Conservation (phyloP, 805 yeast species). For the Suhomyces xylopsoci region DNA sequence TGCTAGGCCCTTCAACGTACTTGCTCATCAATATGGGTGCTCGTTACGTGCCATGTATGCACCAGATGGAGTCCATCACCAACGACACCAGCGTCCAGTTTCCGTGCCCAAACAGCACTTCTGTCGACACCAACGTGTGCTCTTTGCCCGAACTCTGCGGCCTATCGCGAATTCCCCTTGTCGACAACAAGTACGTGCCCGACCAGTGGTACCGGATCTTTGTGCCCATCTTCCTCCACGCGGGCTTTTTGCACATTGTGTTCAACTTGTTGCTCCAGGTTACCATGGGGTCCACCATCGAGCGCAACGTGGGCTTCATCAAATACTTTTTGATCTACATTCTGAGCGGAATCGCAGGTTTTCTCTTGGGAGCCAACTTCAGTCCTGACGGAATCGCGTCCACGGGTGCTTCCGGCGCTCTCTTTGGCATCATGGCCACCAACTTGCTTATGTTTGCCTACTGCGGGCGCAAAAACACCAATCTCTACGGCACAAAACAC, state of each 20-base stretch:
- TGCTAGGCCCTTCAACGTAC: slow-evolving; percentile 73
- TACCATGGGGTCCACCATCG: slow-evolving; percentile 58
- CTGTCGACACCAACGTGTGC: slow-evolving; percentile 53
- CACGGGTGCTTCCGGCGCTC: slow-evolving; percentile 69
- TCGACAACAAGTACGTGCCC: slow-evolving; percentile 39
- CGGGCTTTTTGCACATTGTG: slow-evolving; percentile 66
- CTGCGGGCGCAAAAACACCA: slow-evolving; percentile 49
- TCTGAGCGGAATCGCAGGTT: slow-evolving; percentile 63
- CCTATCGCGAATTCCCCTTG: slow-evolving; percentile 43
- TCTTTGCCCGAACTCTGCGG: slow-evolving; percentile 59
- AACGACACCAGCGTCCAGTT: slow-evolving; percentile 42
- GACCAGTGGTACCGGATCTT: slow-evolving; percentile 68
- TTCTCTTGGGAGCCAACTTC: slow-evolving; percentile 65
- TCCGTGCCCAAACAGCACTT: slow-evolving; percentile 72
- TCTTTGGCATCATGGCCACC: slow-evolving; percentile 66
- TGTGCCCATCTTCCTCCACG: slow-evolving; percentile 70
- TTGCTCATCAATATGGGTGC: slow-evolving; percentile 68
- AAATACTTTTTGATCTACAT: slow-evolving; percentile 56
- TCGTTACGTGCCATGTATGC: slow-evolving; percentile 70
- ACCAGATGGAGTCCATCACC: slow-evolving; percentile 47
- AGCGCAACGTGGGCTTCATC: slow-evolving; percentile 52
- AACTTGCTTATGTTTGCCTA: slow-evolving; percentile 54
- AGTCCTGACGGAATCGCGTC: slow-evolving; percentile 64
- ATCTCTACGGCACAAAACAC: slow-evolving; percentile 41
- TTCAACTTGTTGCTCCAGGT: slow-evolving; percentile 62